Conservation (phyloP, 2,329 filamentous ascomycete species). For the Zymoseptoria brevis region DNA sequence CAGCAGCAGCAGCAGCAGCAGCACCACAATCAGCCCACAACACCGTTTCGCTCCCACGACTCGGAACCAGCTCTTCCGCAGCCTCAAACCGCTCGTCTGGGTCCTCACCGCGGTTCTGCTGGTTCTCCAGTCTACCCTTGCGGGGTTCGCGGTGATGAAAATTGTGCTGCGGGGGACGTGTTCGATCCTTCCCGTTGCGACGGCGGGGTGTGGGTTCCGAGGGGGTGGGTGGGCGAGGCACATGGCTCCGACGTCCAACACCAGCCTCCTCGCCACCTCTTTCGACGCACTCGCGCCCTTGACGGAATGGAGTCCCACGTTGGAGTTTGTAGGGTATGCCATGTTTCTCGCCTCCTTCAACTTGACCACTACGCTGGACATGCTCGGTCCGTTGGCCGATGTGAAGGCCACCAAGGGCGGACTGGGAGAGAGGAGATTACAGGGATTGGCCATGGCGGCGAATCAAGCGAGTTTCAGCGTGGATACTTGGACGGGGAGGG, state of each 20-base stretch:
- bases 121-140: not conserved
- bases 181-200: not conserved
- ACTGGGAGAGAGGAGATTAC: not conserved
- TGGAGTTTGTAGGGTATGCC: conserved; percentile 8
- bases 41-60: not conserved
- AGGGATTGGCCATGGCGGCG: not conserved
- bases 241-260: not conserved
- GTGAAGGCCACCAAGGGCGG: not conserved
- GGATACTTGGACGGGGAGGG: conserved; percentile 4
- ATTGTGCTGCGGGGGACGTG: not conserved
- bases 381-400: not conserved
- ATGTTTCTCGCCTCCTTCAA: conserved; percentile 6
- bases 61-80: not conserved
- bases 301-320: conserved; percentile 2
- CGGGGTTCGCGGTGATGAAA: not conserved
- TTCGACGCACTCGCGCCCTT: not conserved
- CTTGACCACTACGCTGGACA: conserved; percentile 1
- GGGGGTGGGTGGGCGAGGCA: not conserved
- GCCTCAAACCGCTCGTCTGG: not conserved
- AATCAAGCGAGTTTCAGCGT: not conserved
- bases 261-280: too few species aligned
- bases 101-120: not conserved
- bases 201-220: not conserved
- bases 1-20: not conserved
- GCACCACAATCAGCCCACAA: not conserved